Evolutionary conservation across 2,329 filamentous ascomycete genomes (phyloP), one percentile per base, ranked within the genome.

Genomic region (Madurella mycetomatis): DNA sequence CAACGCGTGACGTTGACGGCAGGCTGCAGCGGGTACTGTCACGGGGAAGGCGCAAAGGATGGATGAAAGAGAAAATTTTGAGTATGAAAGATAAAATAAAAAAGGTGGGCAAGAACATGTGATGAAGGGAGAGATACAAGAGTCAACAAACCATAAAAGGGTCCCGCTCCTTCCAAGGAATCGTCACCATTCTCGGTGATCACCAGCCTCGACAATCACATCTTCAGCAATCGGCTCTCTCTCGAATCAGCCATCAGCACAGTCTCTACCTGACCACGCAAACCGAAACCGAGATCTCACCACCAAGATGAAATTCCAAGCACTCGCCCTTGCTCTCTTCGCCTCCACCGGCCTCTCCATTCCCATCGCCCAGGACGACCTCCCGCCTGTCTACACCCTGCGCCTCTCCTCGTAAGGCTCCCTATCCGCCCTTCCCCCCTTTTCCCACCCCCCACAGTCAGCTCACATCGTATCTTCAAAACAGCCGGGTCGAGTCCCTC

Each of bases 331-430:
- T 32, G 41, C 49, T 48, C 45, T 61, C 17, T 48, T 64, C 49
- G 50, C 58, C 40, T 47, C 58, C 31, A 48, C 49, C 5, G 47
- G 25, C 55, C 49, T 63, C n/a, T 54, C 61, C 17, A 57, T 41
- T 34, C 60, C 60, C 42, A 32, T 61, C 47, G 50, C 48, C 32
- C 41, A 52, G 9, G 46, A 57, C 40, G 53, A 41, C 43, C 16
- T 15, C 32, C 54, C 43, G n/a, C 42, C 55, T 3, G 17, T 62
- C 41, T 65, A 64, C 54, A 57, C 57, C 9, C 53, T 65, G 40
- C 60, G 60, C 9, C 54, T 65, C 18, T 57, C 61, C 39, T 62
- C 62, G 64, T 64, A 62, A 41, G 58, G 41, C 45, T 39, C 41
- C n/a, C 41, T 16, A n/a, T 32, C 15, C 11, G 30, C 42, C 5